Evolutionary conservation across 306 rosid genomes (phyloP).

Genomic region (Cercis canadensis): DNA sequence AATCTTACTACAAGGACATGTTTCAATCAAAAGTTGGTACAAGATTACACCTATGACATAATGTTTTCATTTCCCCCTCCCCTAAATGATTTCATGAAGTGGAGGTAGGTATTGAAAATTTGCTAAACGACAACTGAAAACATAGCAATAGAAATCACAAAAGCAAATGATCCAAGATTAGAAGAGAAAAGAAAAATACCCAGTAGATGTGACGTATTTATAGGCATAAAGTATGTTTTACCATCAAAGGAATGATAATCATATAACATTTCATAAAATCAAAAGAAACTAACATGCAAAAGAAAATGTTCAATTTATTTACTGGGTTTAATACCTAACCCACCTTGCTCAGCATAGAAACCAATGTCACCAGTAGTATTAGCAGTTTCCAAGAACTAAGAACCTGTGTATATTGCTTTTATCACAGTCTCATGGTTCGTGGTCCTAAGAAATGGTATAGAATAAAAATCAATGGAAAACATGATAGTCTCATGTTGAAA

Average conservation of each 20-base stretch:
- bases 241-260: no score
- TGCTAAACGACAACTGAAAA: constrained; percentile 6
- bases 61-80: no score
- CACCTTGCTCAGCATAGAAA: constrained; percentile 99
- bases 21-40: no score
- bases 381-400: constrained; percentile 66
- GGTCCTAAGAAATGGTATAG: constrained; percentile 60
- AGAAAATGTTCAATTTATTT: constrained; percentile 18
- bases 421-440: constrained; percentile 76
- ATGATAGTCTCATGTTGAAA: constrained; percentile 24
- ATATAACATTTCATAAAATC: background rate
- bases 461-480: constrained; percentile 32
- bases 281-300: constrained; percentile 26
- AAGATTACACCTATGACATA: no score
- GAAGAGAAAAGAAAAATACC: no score
- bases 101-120: background rate
- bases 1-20: no score
- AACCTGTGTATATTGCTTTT: constrained; percentile 87
- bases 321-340: constrained; percentile 71
- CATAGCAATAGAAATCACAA: background rate
- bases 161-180: no score
- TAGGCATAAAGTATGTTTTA: no score
- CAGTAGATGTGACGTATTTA: no score
- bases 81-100: no score
- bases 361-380: constrained; percentile 69